These are phyloP conservation scores for Mycena chlorophos DNA, from an alignment of 768 basidiomycete genomes.

Conservation along the genomic window DNA sequence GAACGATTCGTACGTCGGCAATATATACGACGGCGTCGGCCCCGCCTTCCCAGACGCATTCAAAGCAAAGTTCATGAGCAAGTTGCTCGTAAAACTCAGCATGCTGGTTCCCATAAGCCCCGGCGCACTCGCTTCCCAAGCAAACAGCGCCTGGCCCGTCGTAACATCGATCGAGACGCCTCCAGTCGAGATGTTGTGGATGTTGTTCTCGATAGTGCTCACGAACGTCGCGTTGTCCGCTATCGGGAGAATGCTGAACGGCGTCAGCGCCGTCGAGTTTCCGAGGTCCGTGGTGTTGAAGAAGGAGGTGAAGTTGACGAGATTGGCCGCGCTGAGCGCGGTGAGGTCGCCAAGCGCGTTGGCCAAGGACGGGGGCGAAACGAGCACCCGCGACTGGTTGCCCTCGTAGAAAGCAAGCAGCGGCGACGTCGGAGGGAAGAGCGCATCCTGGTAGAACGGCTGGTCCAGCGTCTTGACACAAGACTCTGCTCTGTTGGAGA, in stretches of 20 bases:
- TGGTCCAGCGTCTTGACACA: slow-evolving; percentile 43
- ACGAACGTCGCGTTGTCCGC: neutral
- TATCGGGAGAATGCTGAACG: slow-evolving; percentile 30
- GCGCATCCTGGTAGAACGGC: slow-evolving; percentile 40
- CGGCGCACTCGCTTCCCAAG: slow-evolving; percentile 70
- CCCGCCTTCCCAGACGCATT: slow-evolving; percentile 46
- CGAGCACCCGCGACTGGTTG: slow-evolving; percentile 40
- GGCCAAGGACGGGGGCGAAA: slow-evolving; percentile 56
- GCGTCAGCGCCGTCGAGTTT: slow-evolving; percentile 27
- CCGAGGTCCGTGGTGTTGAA: slow-evolving; percentile 41
- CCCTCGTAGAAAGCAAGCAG: slow-evolving; percentile 33
- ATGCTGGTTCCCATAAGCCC: slow-evolving; percentile 58
- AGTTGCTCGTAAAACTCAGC: slow-evolving; percentile 68
- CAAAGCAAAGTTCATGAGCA: slow-evolving; percentile 63
- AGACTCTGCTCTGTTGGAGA: slow-evolving; percentile 49
- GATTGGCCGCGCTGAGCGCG: slow-evolving; percentile 23
- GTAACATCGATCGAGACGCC: slow-evolving; percentile 63
- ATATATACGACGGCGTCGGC: slow-evolving; percentile 51
- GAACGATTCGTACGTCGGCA: slow-evolving; percentile 57
- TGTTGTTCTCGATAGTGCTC: neutral
- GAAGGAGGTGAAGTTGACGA: slow-evolving; percentile 1
- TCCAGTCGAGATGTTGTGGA: slow-evolving; percentile 50
- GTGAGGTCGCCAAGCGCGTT: slow-evolving; percentile 45
- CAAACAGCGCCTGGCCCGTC: slow-evolving; percentile 54
- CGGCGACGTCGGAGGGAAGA: slow-evolving; percentile 58